Base-by-base conservation (phyloP, 23 red algal species). In the Cyanidioschyzon merolae region DNA sequence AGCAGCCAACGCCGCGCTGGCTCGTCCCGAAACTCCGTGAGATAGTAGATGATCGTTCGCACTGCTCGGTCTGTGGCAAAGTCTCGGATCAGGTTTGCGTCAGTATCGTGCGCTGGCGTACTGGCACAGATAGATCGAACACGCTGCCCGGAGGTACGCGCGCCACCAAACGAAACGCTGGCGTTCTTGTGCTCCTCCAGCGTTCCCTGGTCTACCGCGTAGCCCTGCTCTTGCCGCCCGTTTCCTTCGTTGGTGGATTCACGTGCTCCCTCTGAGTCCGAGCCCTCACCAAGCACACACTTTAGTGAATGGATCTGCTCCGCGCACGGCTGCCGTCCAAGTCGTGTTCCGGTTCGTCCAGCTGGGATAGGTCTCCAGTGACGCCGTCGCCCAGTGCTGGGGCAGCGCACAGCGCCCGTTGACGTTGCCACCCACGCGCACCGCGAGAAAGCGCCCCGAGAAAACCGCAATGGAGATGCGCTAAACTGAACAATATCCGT, bases 11-110 rank as follows among this genome's bases (percentile, higher is more conserved):
- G n/a, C n/a, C 12, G 63, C n/a, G n/a, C 63, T 7, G n/a, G 21
- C 29, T 71, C n/a, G 63, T 71, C 63, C 2, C 30, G 63, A 32
- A 71, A 71, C 63, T 71, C 63, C 12, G 63, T 27, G 12, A 71
- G 7, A 27, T 71, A 71, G 32, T 71, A 71, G n/a, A 71, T 7
- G 63, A 71, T 71, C 12, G 63, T 71, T 25, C 63, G 63, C 29
- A 71, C n/a, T 7, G 63, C 12, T 7, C 63, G 63, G 30, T 71
- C 63, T 12, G 63, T 71, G 63, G 63, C 63, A 71, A 71, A 71
- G 63, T 71, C 63, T 7, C 63, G 63, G 32, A 71, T 71, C n/a
- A 25, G 29, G 2, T 17, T 7, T 27, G 12, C 63, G n/a, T 71
- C 63, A 32, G 16, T 71, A 35, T 71, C 63, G 21, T 35, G 21